These are phyloP conservation scores for Globisporangium radiosum DNA, from an alignment of 352 stramenopile species.

Conservation along the genomic window DNA sequence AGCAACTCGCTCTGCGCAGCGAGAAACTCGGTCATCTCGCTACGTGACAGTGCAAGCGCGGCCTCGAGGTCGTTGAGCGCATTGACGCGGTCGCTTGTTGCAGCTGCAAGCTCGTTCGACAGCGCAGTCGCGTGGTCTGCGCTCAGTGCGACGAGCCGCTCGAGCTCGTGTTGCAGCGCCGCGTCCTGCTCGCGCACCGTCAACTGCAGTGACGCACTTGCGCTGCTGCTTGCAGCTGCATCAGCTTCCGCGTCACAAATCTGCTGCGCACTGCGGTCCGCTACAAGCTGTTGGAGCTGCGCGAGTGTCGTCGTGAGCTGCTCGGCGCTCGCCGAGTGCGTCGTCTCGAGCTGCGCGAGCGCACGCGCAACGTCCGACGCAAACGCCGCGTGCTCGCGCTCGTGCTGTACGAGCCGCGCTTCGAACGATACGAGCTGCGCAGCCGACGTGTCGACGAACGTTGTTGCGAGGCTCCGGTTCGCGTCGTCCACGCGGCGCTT, in stretches of 20 bases:
- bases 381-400: constrained; percentile 37
- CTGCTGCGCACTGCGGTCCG: constrained; percentile 13
- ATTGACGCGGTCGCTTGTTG: constrained; percentile 21
- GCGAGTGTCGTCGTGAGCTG: constrained; percentile 27
- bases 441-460: constrained; percentile 37
- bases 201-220: constrained; percentile 3
- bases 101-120: constrained; percentile 18
- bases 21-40: constrained; percentile 30
- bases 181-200: constrained; percentile 22
- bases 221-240: background rate
- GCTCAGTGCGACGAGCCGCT: constrained; percentile 25
- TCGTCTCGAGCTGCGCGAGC: constrained; percentile 38
- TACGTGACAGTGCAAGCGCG: constrained; percentile 21
- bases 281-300: constrained; percentile 19
- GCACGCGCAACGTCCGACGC: constrained; percentile 34
- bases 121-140: constrained; percentile 26
- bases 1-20: constrained; percentile 38
- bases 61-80: constrained; percentile 29
- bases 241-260: constrained; percentile 18
- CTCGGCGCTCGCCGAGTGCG: constrained; percentile 37
- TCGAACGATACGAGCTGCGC: constrained; percentile 42
- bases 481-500: constrained; percentile 34
- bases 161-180: constrained; percentile 24
- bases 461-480: constrained; percentile 40
- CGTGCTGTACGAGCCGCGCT: constrained; percentile 35